These are phyloP conservation scores for Pythium phragmitis DNA, from an alignment of 352 stramenopile genomes.

Conservation along the genomic window DNA sequence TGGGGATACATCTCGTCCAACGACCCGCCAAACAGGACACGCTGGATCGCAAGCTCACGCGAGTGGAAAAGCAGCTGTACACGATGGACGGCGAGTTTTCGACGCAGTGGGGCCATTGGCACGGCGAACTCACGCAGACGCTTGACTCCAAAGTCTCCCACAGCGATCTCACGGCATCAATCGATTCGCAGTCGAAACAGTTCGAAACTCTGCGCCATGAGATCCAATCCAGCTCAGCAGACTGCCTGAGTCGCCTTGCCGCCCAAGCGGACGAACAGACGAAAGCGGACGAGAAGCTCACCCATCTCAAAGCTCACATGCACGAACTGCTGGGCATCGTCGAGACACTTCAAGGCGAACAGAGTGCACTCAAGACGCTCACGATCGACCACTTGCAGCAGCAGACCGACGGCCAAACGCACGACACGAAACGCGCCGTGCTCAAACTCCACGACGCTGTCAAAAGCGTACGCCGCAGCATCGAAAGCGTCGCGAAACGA, in stretches of 20 bases:
- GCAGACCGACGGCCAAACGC: background rate
- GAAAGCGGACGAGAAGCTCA: background rate
- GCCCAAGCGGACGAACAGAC: background rate
- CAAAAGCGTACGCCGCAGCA: conserved; percentile 19
- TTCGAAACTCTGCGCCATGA: background rate
- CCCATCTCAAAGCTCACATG: conserved; percentile 23
- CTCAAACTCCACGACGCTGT: conserved; percentile 23
- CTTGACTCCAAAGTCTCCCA: conserved; percentile 12
- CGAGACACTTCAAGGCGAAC: conserved; percentile 25
- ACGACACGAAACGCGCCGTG: conserved; percentile 14
- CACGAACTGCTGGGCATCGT: conserved; percentile 27
- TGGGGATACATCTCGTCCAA: background rate
- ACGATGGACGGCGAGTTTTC: conserved; percentile 7
- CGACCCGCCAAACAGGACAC: conserved; percentile 1
- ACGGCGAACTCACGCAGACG: background rate
- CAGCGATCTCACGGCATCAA: background rate
- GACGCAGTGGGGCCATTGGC: conserved; percentile 8
- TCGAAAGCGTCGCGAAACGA: conserved; percentile 27
- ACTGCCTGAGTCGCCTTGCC: background rate
- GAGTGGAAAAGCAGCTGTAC: conserved; percentile 17
- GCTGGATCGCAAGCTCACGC: conserved; percentile 15
- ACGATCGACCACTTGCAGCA: background rate
- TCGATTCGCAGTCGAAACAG: background rate
- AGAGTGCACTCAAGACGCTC: conserved; percentile 14
- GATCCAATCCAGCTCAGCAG: background rate